Conservation (phyloP, 345 rosid genomes). For the Rhodamnia argentea region DNA sequence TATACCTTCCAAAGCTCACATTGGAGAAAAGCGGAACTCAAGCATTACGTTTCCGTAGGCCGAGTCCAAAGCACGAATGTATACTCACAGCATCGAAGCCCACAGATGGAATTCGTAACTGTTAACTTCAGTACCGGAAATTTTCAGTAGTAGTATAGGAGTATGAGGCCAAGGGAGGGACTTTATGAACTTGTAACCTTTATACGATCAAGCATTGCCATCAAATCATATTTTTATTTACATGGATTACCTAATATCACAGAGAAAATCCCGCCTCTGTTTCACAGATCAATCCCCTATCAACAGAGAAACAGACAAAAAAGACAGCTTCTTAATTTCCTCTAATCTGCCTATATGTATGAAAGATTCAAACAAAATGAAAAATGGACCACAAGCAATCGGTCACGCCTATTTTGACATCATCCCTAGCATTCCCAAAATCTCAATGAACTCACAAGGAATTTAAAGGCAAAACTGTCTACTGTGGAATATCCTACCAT, state of each 20-base stretch:
- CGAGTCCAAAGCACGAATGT: neutral
- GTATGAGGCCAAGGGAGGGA: neutral
- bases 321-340: neutral
- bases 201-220: neutral
- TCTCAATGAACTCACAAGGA: neutral
- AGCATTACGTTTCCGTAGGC: neutral
- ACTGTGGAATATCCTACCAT: neutral
- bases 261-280: neutral
- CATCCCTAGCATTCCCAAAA: neutral
- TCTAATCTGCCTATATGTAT: neutral
- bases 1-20: neutral
- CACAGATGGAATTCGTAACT: neutral
- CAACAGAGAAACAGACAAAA: neutral
- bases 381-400: neutral
- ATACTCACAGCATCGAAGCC: neutral
- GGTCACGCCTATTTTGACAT: neutral
- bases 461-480: neutral
- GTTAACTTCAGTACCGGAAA: neutral
- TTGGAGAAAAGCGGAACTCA: neutral
- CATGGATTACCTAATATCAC: neutral
- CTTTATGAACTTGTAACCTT: neutral
- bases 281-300: neutral
- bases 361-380: neutral
- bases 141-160: neutral
- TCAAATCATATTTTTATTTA: neutral